Evolutionary conservation across 768 basidiomycete genomes (phyloP).

Genomic region (Naganishia friedmannii): DNA sequence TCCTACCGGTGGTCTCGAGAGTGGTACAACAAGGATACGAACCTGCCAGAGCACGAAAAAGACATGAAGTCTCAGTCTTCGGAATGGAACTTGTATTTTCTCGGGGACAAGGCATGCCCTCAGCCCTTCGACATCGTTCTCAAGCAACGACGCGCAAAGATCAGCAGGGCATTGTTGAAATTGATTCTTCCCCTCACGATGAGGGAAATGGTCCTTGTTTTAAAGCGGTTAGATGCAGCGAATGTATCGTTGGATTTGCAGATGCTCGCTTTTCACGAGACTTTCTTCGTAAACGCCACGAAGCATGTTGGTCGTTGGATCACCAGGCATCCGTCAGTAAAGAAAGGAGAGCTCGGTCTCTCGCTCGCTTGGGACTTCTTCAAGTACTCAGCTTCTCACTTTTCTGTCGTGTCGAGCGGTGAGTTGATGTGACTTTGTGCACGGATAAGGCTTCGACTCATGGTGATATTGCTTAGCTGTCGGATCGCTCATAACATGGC

Average conservation of each 20-base stretch:
- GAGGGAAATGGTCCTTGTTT: not conserved
- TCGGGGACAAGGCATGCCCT: not conserved
- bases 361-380: not conserved
- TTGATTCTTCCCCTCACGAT: not conserved
- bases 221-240: not conserved
- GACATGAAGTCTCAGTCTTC: not conserved
- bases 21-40: not conserved
- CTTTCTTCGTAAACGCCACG: not conserved
- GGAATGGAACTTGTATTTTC: not conserved
- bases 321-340: not conserved
- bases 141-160: not conserved
- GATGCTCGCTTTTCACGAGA: not conserved
- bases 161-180: not conserved
- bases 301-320: not conserved
- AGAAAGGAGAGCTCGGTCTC: not conserved
- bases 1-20: not conserved
- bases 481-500: not conserved
- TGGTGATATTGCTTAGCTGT: not conserved
- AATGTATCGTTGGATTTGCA: not conserved
- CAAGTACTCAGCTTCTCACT: not conserved
- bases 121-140: not conserved
- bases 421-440: not conserved
- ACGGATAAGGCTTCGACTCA: not conserved
- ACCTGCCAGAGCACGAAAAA: not conserved
- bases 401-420: not conserved